Conservation (phyloP, 352 stramenopile species). For the Peronospora belbahrii region DNA sequence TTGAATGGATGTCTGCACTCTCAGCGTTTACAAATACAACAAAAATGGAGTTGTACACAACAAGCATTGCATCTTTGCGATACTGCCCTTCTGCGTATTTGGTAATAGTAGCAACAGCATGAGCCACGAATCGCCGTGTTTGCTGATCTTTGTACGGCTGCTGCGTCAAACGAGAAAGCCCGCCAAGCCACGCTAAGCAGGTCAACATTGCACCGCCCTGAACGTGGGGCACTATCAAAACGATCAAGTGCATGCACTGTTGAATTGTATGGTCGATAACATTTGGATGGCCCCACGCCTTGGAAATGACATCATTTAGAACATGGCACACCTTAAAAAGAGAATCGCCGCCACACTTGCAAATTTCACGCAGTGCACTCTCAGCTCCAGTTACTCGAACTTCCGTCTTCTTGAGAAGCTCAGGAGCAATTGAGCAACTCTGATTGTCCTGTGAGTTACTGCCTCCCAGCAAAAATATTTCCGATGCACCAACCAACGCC, state of each 20-base stretch:
- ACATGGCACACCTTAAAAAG: constrained; percentile 31
- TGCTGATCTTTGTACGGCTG: constrained; percentile 15
- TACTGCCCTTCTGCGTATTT: constrained; percentile 17
- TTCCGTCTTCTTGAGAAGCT: constrained; percentile 26
- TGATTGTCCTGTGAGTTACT: constrained; percentile 2
- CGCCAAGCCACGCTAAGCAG: constrained; percentile 41
- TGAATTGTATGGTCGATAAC: constrained; percentile 33
- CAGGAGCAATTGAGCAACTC: constrained; percentile 5
- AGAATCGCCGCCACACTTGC: constrained; percentile 16
- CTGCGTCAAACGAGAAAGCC: constrained; percentile 23
- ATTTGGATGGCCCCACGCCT: constrained; percentile 24
- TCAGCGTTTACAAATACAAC: constrained; percentile 13
- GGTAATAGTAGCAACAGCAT: constrained; percentile 44
- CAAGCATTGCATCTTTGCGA: constrained; percentile 36
- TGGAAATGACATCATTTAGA: constrained; percentile 30
- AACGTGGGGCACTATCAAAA: constrained; percentile 31
- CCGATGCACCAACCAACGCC: constrained; percentile 26
- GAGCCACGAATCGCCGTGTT: constrained; percentile 30
- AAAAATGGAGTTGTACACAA: constrained; percentile 50
- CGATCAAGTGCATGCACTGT: constrained; percentile 43
- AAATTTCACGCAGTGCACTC: constrained; percentile 34
- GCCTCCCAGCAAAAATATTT: constrained; percentile 2
- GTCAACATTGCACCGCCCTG: constrained; percentile 17
- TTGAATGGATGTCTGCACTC: not conserved
- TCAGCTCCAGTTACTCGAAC: constrained; percentile 41